Evolutionary conservation across 176 grass and related monocot genomes (phyloP), one percentile per base, ranked within the genome.

Genomic region (Oryza rufipogon): DNA sequence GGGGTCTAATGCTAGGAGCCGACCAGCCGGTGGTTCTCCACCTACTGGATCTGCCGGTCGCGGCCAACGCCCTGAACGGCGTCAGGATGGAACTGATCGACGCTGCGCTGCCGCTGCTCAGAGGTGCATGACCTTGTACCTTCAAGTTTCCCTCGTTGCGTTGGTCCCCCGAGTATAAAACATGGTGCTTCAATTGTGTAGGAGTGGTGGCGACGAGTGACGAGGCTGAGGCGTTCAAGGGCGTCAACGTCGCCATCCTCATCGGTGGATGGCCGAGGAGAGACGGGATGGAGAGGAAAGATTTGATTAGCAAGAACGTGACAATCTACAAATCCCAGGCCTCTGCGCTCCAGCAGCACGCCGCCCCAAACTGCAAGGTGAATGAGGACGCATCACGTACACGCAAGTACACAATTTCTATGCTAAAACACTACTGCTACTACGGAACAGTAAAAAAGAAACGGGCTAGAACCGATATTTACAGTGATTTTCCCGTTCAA

Each of bases 331-430:
- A 81, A 77, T 83, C 67, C 16, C 94, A 93, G 75, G 94, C 90
- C 72, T 76, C 79, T 10, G 87, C 87, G 36, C 45, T 97, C 71
- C 91, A 94, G 78, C 49, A 87, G 65, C 73, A 88, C 64, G 91
- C 94, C 54, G 94, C 94, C 26, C 80, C 80, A 68, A 87, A 96
- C 88, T 93, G 91, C 82, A 96, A 96, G 88, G 94, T 95, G 42
- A 66, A 19, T 54, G 52, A 56, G 6, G 52, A 58, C 52, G 52
- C 52, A 3, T 22, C 56, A 61, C 39, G 7, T 41, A 41, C 1
- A 41, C 39, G 1, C 38, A 39, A 39, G 38, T 39, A 39, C 38
- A 39, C 6, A 36, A 36, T 36, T 5, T 36, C 34, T 36, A 36
- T 36, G 34, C 34, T 36, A 0, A 36, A 36, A 36, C 34, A 36